A percentile compares a stretch with the other conserved stretches of the same genome.
Evolutionary conservation across 2,329 filamentous ascomycete genomes (phyloP).

Genomic region (Aureobasidium sp.): DNA sequence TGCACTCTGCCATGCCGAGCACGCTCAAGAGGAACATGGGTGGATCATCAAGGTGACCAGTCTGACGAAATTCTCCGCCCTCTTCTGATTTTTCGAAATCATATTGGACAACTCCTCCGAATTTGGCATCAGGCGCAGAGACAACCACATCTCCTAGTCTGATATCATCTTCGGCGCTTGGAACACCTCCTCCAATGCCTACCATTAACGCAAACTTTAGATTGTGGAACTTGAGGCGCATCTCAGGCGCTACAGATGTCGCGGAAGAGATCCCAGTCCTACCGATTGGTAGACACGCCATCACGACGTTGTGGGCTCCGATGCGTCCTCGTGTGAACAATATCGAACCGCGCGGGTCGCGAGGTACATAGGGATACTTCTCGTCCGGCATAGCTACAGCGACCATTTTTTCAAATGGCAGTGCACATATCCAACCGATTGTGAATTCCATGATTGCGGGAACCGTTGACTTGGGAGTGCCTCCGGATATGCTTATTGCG

Average conservation of each 20-base stretch:
- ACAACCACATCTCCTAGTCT: conserved; percentile 32
- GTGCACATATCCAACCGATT: conserved; percentile 28
- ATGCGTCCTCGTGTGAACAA: conserved; percentile 24
- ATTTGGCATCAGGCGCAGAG: conserved; percentile 24
- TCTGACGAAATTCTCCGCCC: not conserved
- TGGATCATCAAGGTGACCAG: not conserved
- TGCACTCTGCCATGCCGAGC: not conserved
- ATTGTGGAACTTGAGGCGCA: conserved; percentile 24
- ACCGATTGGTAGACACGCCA: conserved; percentile 23
- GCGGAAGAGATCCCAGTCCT: conserved; percentile 23
- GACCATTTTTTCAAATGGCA: conserved; percentile 26
- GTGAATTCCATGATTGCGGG: conserved; percentile 18
- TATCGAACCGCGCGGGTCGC: conserved; percentile 9
- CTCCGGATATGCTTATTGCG: too few relatives aligned
- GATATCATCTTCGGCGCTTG: not conserved
- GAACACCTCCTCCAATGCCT: conserved; percentile 28
- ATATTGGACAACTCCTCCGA: conserved; percentile 33
- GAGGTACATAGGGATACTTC: conserved; percentile 12
- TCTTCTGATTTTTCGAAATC: conserved; percentile 27
- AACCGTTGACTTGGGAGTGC: too few relatives aligned
- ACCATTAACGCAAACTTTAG: conserved; percentile 24
- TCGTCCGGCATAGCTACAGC: conserved; percentile 25
- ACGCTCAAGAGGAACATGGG: not conserved
- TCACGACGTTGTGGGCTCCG: conserved; percentile 25
- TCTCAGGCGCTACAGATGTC: conserved; percentile 23